Evolutionary conservation across 345 rosid species (phyloP).

Genomic region (Lumnitzera littorea): DNA sequence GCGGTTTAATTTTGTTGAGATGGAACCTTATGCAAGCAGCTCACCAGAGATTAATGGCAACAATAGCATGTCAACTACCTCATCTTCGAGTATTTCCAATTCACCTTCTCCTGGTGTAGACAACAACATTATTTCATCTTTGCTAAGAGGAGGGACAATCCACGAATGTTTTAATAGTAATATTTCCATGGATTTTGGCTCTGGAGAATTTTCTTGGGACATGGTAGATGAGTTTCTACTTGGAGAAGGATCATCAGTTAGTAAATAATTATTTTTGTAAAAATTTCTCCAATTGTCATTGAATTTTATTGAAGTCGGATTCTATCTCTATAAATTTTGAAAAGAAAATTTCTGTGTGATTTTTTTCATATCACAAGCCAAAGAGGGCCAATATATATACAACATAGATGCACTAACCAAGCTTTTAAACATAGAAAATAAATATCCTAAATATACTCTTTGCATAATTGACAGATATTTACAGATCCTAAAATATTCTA

Average conservation of each 20-base stretch:
- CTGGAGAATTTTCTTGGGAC: slow-evolving; percentile 18
- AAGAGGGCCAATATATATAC: no score
- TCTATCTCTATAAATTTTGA: no score
- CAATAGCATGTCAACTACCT: slow-evolving; percentile 12
- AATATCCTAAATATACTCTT: no score
- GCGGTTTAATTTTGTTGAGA: no score
- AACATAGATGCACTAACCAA: no score
- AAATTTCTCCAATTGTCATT: no score
- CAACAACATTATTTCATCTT: background rate
- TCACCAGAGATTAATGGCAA: slow-evolving; percentile 5
- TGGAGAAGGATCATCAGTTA: slow-evolving; percentile 4
- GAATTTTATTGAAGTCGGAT: background rate
- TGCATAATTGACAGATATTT: no score
- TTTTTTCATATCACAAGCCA: no score
- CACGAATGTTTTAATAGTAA: background rate
- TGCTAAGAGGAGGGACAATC: background rate
- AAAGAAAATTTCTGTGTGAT: no score
- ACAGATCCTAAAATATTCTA: no score
- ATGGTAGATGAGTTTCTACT: slow-evolving; percentile 18
- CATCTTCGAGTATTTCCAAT: slow-evolving; percentile 20
- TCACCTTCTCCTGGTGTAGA: slow-evolving; percentile 20
- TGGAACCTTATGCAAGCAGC: no score
- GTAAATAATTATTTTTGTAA: background rate
- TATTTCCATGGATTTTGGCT: slow-evolving; percentile 11
- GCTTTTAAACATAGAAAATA: no score